These are phyloP conservation scores for Mortierella sp. DNA, from an alignment of 371 early-diverging fungal species.

Conservation along the genomic window DNA sequence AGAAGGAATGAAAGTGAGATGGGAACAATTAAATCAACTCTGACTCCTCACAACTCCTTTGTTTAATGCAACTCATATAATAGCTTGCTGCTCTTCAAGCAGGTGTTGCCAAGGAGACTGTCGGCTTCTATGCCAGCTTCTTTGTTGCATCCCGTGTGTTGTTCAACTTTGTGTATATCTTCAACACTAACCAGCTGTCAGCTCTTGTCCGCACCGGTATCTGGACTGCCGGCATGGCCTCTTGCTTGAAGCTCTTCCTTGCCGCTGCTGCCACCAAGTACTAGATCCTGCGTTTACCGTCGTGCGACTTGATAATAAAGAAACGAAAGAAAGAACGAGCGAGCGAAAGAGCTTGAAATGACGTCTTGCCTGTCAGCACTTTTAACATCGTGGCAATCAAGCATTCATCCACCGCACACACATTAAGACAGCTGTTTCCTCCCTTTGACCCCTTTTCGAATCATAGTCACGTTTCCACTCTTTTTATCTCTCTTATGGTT, in stretches of 20 bases:
- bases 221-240: slow-evolving; percentile 37
- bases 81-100: slow-evolving; percentile 58
- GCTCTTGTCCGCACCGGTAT: slow-evolving; percentile 38
- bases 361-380: background rate
- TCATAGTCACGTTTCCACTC: background rate
- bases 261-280: slow-evolving; percentile 54
- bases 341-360: background rate
- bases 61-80: background rate
- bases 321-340: background rate
- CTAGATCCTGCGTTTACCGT: background rate
- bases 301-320: background rate
- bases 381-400: background rate
- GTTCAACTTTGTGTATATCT: slow-evolving; percentile 47
- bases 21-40: background rate
- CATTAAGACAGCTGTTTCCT: background rate
- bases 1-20: background rate
- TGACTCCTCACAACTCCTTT: background rate
- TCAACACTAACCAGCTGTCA: slow-evolving; percentile 41
- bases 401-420: background rate
- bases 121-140: slow-evolving; percentile 35
- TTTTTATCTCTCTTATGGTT: background rate
- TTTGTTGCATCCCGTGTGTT: slow-evolving; percentile 32
- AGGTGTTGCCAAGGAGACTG: slow-evolving; percentile 52
- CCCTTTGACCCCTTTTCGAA: background rate
- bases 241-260: slow-evolving; percentile 52